These are phyloP conservation scores for Hyaloperonospora arabidopsidis DNA, from an alignment of 352 stramenopile genomes.

Conservation along the genomic window DNA sequence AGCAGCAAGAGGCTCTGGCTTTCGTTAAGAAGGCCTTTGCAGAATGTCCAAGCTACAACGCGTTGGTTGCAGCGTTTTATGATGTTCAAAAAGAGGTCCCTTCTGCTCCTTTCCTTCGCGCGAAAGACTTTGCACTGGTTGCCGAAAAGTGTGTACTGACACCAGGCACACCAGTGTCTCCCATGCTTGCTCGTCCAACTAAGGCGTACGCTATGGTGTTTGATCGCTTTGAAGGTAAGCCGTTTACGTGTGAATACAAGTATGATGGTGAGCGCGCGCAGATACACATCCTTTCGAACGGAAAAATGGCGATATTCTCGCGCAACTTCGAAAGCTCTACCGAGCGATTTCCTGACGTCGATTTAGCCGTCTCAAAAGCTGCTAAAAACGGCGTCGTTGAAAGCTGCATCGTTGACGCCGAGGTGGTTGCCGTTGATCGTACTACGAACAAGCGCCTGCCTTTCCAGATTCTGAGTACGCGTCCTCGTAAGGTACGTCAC, in stretches of 20 bases:
- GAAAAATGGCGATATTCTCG: slow-evolving; percentile 95
- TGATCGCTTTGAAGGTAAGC: slow-evolving; percentile 91
- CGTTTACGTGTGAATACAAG: slow-evolving; percentile 99
- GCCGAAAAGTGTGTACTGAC: slow-evolving; percentile 84
- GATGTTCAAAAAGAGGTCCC: slow-evolving; percentile 38
- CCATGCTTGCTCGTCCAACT: slow-evolving; percentile 98
- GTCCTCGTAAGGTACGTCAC: slow-evolving; percentile 93
- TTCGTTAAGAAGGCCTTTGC: slow-evolving; percentile 97
- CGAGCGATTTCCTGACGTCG: slow-evolving; percentile 37
- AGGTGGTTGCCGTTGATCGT: slow-evolving; percentile 97
- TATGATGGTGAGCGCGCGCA: slow-evolving; percentile 99
- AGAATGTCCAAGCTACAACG: slow-evolving; percentile 95
- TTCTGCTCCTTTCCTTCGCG: slow-evolving; percentile 38
- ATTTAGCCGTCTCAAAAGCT: slow-evolving; percentile 61
- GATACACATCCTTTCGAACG: slow-evolving; percentile 86
- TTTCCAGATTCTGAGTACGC: slow-evolving; percentile 98
- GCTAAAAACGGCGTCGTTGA: slow-evolving; percentile 45
- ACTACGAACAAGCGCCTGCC: slow-evolving; percentile 94
- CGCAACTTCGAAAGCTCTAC: slow-evolving; percentile 93
- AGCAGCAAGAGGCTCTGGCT: slow-evolving; percentile 84
- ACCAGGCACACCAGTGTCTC: slow-evolving; percentile 94
- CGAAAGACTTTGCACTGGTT: slow-evolving; percentile 53
- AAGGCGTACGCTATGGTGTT: slow-evolving; percentile 96
- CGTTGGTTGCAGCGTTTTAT: slow-evolving; percentile 87
- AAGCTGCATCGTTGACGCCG: slow-evolving; percentile 96